These are phyloP conservation scores for Metschnikowia proteae DNA, from an alignment of 805 yeast species.

Conservation along the genomic window DNA sequence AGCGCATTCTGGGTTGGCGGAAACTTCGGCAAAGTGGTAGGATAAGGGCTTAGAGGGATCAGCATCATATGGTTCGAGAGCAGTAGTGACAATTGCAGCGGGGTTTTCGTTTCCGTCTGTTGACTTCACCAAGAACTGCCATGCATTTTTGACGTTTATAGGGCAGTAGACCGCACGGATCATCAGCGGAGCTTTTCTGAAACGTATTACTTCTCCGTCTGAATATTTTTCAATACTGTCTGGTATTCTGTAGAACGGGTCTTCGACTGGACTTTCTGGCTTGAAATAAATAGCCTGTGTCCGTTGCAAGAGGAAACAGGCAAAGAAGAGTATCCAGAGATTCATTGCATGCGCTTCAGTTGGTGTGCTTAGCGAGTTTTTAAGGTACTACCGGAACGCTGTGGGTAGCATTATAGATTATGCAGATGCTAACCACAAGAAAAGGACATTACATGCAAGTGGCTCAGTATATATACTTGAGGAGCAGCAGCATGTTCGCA, in stretches of 20 bases:
- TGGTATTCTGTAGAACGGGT: slow-evolving; percentile 12
- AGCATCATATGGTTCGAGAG: slow-evolving; percentile 23
- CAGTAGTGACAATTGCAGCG: slow-evolving; percentile 22
- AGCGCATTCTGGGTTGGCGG: slow-evolving; percentile 20
- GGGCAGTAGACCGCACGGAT: slow-evolving; percentile 9
- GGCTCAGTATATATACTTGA: background rate
- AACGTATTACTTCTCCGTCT: slow-evolving; percentile 11
- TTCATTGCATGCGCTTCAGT: background rate
- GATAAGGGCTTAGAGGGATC: slow-evolving; percentile 21
- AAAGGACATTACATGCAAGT: background rate
- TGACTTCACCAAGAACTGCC: slow-evolving; percentile 27
- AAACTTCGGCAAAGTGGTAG: slow-evolving; percentile 22
- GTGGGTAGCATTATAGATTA: background rate
- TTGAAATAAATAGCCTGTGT: background rate
- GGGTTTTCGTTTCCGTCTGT: slow-evolving; percentile 19
- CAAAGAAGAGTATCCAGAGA: background rate
- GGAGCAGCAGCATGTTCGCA: background rate
- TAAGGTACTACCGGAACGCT: background rate
- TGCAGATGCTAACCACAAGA: background rate
- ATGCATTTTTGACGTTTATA: slow-evolving; percentile 13
- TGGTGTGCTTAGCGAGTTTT: background rate
- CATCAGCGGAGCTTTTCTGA: slow-evolving; percentile 8
- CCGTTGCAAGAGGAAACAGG: background rate
- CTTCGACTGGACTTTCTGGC: slow-evolving; percentile 7
- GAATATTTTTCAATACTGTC: slow-evolving; percentile 4